Evolutionary conservation across 441 rosid species (phyloP).

Genomic region (Erysimum pusillum): DNA sequence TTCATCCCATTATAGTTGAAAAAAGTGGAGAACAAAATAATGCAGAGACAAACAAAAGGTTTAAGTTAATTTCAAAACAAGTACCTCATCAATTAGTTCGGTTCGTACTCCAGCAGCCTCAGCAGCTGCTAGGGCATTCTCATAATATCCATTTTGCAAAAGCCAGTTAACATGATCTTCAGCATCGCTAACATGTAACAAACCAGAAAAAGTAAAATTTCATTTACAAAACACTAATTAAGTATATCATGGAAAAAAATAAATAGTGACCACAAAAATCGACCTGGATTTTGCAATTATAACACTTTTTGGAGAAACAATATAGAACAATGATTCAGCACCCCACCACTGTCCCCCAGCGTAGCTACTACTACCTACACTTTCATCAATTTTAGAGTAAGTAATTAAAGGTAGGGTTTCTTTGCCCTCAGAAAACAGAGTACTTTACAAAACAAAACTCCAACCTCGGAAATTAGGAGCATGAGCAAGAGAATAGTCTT

Average conservation of each 20-base stretch:
- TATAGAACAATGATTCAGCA: constrained; percentile 92
- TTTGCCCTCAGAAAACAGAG: constrained; percentile 31
- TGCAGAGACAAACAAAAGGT: constrained; percentile 13
- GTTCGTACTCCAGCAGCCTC: constrained; percentile 97
- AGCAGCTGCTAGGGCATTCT: constrained; percentile 98
- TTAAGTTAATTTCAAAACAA: constrained; percentile 22
- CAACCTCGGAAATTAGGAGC: constrained; percentile 98
- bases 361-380: constrained; percentile 93
- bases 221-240: constrained; percentile 1
- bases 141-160: constrained; percentile 97
- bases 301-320: constrained; percentile 98
- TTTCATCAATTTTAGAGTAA: constrained; percentile 41
- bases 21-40: constrained; percentile 8
- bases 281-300: constrained; percentile 99
- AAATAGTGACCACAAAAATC: constrained; percentile 40
- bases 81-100: constrained; percentile 95
- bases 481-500: constrained; percentile 97
- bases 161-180: constrained; percentile 99
- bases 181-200: constrained; percentile 78
- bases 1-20: constrained; percentile 2
- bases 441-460: constrained; percentile 44
- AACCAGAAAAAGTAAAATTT: constrained; percentile 24
- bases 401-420: constrained; percentile 40
- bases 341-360: constrained; percentile 99
- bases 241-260: constrained; percentile 28